Percentiles rank a stretch among this genome's conserved stretches.
Conservation (phyloP, 1,284 basidiomycete genomes). For the Sporisorium iseilematis-ciliati region DNA sequence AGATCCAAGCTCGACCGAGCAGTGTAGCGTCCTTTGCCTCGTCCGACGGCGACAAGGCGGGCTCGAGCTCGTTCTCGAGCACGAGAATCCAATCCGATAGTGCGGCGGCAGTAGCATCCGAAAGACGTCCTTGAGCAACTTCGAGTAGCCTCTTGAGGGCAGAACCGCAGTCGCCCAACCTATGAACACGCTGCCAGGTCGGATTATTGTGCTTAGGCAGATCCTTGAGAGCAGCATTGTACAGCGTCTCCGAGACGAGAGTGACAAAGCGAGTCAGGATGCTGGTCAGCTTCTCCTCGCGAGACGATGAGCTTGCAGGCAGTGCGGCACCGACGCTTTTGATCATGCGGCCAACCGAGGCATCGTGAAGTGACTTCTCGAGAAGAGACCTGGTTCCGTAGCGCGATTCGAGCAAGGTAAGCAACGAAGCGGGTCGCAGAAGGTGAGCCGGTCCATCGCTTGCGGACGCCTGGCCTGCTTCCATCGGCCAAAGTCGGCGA, state of each 20-base stretch:
- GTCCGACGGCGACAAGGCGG: background rate
- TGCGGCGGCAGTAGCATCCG: conserved; percentile 19
- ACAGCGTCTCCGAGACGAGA: conserved; percentile 31
- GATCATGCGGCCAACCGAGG: conserved; percentile 38
- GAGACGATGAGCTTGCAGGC: conserved; percentile 43
- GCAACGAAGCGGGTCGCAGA: conserved; percentile 37
- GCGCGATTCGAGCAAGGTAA: conserved; percentile 37
- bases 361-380: conserved; percentile 38
- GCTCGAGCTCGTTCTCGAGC: conserved; percentile 15
- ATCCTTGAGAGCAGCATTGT: conserved; percentile 28
- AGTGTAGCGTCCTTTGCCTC: conserved; percentile 1
- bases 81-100: conserved; percentile 24
- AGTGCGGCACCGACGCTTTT: conserved; percentile 33
- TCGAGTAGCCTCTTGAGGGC: conserved; percentile 20
- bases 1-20: conserved; percentile 78
- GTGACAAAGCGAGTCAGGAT: conserved; percentile 24
- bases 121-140: conserved; percentile 7
- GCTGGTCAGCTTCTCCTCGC: conserved; percentile 22
- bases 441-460: conserved; percentile 38
- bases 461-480: conserved; percentile 7
- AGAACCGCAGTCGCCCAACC: conserved; percentile 5
- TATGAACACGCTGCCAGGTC: conserved; percentile 12
- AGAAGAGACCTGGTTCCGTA: conserved; percentile 34
- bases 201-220: conserved; percentile 10
- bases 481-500: conserved; percentile 27